Base-by-base conservation (phyloP, 2,329 filamentous ascomycete species). In the Falciphora oryzae region DNA sequence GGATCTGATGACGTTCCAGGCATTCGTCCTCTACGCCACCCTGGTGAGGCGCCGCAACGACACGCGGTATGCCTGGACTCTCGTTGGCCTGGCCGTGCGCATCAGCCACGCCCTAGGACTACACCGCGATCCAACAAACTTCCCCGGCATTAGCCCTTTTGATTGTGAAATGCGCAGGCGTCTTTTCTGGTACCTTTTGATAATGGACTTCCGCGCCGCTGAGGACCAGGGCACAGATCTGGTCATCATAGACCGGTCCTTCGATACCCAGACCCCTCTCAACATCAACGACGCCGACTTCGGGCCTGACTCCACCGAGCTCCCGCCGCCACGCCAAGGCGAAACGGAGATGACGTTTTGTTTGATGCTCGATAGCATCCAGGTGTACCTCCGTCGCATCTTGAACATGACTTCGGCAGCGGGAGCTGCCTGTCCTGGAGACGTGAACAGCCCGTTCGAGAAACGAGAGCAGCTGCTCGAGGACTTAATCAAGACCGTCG, bases 151-250 rank as follows among this genome's bases (percentile, higher is more conserved):
- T 1, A 79, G 80, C 0, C 82, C 84, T 0, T 89, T 87, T 65
- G 84, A 89, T 60, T 78, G 83, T 8, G 86, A 90, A 70, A 85
- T 89, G 74, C 80, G 87, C 25, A 79, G 87, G 6, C 78, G 87
- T 1, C 71, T 88, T 0, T 90, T 87, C 80, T 89, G 85, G 81
- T 80, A 82, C 27, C 77, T 90, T 2, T 79, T 83, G 58, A 79
- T 86, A 4, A 71, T 89, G 1, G 88, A 90, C 66, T 76, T 84
- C 11, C 79, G 83, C n/a, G 80, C 83, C 0, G 83, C 85, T 4
- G 85, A 88, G 66, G 83, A 87, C 32, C 83, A 85, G 58, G 85
- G 85, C 1, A 81, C 80, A 3, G 81, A 80, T 27, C 72, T 83
- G 25, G 80, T 76, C 1, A 79, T 85, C 1, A 71, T 77, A 1